Percentiles rank a stretch among this genome's conserved stretches.
phyloP scores from a whole-genome alignment of 345 rosid species.

The Pistacia integerrima region DNA sequence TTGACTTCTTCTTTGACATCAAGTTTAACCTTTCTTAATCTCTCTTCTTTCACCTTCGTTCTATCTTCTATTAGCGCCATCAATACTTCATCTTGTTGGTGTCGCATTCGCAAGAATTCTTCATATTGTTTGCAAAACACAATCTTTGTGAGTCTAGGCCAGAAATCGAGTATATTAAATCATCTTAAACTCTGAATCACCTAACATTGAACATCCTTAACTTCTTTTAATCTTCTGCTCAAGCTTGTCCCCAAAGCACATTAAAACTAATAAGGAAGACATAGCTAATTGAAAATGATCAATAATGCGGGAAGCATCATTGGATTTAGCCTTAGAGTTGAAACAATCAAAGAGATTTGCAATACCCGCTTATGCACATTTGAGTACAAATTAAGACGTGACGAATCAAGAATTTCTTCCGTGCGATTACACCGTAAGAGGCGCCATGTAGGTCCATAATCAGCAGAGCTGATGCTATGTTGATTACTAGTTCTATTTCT shows the following conservation, averaged over 20 bases:
- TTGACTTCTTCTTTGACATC: neutral
- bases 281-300: slow-evolving; percentile 14
- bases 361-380: neutral
- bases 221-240: neutral
- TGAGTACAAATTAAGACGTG: neutral
- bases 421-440: neutral
- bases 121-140: neutral
- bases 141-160: slow-evolving; percentile 9
- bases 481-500: neutral
- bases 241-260: neutral
- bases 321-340: neutral
- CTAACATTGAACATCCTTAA: neutral
- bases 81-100: neutral
- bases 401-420: neutral
- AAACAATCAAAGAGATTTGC: neutral
- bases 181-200: neutral
- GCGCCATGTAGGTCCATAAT: slow-evolving; percentile 7
- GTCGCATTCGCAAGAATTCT: neutral
- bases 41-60: neutral
- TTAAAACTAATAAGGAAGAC: neutral
- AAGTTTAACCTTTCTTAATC: neutral
- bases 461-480: neutral
- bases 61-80: neutral
- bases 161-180: slow-evolving; percentile 4
- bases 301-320: neutral